phyloP scores from a whole-genome alignment of 2,329 filamentous ascomycete species.

The Pezicula radicicola region DNA sequence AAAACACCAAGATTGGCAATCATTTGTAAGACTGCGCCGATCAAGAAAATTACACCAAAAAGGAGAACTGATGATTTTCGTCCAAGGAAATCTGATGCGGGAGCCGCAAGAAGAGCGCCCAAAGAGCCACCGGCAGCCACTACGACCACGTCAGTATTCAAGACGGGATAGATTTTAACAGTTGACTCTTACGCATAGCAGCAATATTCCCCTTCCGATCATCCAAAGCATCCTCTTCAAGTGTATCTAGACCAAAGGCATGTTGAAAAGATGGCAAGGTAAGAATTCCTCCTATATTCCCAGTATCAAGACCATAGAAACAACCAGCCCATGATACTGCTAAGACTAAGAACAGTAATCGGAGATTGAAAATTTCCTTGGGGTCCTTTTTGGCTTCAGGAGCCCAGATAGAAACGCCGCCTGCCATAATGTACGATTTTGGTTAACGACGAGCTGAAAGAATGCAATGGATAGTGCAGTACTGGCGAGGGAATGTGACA shows the following conservation, averaged over 20 bases:
- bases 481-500: no score
- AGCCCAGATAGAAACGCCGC: conserved; percentile 1
- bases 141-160: not conserved
- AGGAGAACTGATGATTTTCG: not conserved
- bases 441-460: not conserved
- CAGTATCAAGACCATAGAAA: conserved; percentile 3
- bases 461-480: not conserved
- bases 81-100: not conserved
- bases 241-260: conserved; percentile 1
- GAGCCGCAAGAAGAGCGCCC: not conserved
- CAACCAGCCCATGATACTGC: not conserved
- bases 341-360: not conserved
- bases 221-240: not conserved
- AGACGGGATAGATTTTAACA: not conserved
- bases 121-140: not conserved
- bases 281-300: conserved; percentile 1
- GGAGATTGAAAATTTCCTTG: conserved; percentile 1
- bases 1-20: not conserved
- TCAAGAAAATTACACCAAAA: not conserved
- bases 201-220: not conserved
- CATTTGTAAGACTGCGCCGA: conserved; percentile 1
- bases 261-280: not conserved
- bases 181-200: not conserved
- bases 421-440: not conserved
- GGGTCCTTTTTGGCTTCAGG: conserved; percentile 2